Base-by-base conservation (phyloP, 306 rosid genomes). In the Vigna trinervia region DNA sequence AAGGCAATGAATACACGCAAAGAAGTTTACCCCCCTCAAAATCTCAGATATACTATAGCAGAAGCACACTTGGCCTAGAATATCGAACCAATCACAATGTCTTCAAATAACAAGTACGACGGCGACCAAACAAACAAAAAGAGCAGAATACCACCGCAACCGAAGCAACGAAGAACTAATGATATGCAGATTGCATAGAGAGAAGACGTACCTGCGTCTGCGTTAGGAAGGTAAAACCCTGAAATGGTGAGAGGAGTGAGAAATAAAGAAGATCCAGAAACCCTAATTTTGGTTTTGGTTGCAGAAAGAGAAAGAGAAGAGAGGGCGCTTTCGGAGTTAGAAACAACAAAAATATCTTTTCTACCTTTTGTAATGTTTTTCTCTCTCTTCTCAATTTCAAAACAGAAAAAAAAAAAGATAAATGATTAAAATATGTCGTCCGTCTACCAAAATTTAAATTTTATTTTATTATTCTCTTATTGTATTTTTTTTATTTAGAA, bases 251-350 rank as follows among this genome's bases (percentile, higher is more conserved):
- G 63, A 56, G 59, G 76, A 79, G 85, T 19, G 71, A 82, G 63
- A 81, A 78, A 69, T 46, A 77, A 66, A n/a, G 84, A 85, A 78
- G 88, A 85, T 84, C 87, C 78, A 71, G 88, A 80, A 87, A 87
- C 89, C 94, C 91, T 86, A 89, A 85, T 79, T 22, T 77, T 34
- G 45, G 46, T 9, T 45, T 45, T 45, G 50, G 50, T 11, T 12
- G 50, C 50, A 45, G 50, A 45, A 45, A 45, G 50, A 45, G 14
- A 45, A 36, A 34, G 13, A 11, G 48, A 43, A 15, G 67, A 23
- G 70, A 79, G 71, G 85, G 81, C 86, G 87, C 82, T 64, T 86
- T 63, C 71, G 53, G 46, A 77, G 69, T 53, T 56, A 83, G 80
- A 72, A 58, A 82, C 84, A 65, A 84, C 83, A 69, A 87, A 89